These are phyloP conservation scores for Ophiostoma himal-ulmi DNA, from an alignment of 2,329 filamentous ascomycete genomes.

Conservation along the genomic window DNA sequence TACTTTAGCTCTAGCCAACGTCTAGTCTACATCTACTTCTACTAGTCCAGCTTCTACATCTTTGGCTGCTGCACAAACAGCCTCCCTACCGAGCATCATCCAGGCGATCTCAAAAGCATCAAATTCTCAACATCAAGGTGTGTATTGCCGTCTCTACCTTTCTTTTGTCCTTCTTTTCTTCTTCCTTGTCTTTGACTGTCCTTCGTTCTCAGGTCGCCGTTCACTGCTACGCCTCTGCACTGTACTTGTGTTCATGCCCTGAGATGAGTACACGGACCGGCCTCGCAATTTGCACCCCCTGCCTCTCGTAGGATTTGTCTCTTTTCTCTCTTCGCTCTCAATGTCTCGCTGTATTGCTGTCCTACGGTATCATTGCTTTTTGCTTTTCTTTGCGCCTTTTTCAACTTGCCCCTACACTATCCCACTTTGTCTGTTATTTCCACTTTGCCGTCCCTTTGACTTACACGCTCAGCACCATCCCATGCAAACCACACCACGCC, in stretches of 20 bases:
- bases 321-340: neutral
- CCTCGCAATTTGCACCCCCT: constrained; percentile 11
- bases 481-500: neutral
- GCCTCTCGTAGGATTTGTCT: neutral
- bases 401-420: neutral
- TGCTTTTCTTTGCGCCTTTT: neutral
- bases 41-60: too few species aligned
- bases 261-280: constrained; percentile 8
- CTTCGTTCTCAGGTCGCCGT: neutral
- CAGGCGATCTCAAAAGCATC: neutral
- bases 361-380: neutral
- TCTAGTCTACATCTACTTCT: neutral
- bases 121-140: neutral
- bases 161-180: neutral
- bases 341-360: too few species aligned
- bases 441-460: neutral
- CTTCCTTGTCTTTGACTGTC: neutral
- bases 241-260: neutral
- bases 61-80: neutral
- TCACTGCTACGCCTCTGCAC: neutral
- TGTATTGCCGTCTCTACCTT: too few species aligned
- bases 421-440: neutral
- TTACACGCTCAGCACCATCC: neutral
- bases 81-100: neutral
- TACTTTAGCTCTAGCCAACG: neutral